Percentiles rank a stretch among this genome's conserved stretches.
These are phyloP conservation scores for Suillus variegatus DNA, from an alignment of 768 basidiomycete species.

Conservation along the genomic window DNA sequence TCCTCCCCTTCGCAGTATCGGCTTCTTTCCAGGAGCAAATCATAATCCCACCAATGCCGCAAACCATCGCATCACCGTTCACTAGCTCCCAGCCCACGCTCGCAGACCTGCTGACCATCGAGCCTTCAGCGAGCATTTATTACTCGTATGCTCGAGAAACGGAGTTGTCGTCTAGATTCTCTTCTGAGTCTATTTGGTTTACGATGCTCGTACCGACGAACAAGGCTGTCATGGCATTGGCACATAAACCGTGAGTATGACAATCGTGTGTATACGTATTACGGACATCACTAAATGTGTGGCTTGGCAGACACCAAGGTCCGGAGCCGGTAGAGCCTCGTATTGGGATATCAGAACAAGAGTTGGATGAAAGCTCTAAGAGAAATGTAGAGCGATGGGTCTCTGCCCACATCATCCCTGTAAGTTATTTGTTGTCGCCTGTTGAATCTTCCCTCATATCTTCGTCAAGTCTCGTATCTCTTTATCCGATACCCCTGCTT, in stretches of 20 bases:
- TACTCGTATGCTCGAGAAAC: constrained; percentile 80
- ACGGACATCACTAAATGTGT: neutral
- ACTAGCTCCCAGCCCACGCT: constrained; percentile 55
- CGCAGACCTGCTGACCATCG: constrained; percentile 78
- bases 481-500: constrained; percentile 37
- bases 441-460: neutral
- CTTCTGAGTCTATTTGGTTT: constrained; percentile 25
- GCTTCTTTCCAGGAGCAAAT: constrained; percentile 33
- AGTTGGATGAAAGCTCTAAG: constrained; percentile 60
- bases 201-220: constrained; percentile 86
- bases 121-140: constrained; percentile 76
- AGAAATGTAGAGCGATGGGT: constrained; percentile 81
- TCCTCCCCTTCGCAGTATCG: constrained; percentile 29
- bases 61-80: constrained; percentile 36
- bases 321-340: constrained; percentile 41
- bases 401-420: constrained; percentile 81
- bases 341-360: constrained; percentile 62
- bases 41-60: constrained; percentile 19
- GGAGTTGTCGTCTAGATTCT: constrained; percentile 55
- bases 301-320: constrained; percentile 57
- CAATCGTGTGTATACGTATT: neutral
- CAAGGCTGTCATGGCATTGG: constrained; percentile 80
- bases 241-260: constrained; percentile 75
- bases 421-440: constrained; percentile 27
- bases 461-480: constrained; percentile 43